Evolutionary conservation across 495 filamentous ascomycete genomes (phyloP).

Genomic region (Penicillium angulare): DNA sequence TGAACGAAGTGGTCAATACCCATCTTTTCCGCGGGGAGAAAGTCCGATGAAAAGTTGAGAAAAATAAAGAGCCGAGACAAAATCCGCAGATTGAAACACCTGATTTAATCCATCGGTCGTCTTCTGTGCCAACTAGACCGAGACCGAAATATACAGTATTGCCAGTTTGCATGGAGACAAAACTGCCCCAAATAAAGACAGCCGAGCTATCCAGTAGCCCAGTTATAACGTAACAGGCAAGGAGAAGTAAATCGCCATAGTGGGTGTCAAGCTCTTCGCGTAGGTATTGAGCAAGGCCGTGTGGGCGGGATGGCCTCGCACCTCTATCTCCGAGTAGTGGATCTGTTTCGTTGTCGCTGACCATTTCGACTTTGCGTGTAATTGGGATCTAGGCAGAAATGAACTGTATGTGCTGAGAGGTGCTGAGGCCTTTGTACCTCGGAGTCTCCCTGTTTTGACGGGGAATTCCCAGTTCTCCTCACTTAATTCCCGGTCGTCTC

Average conservation of each 20-base stretch:
- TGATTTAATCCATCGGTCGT: constrained; percentile 60
- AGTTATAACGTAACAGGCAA: constrained; percentile 69
- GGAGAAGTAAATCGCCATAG: constrained; percentile 59
- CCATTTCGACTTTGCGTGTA: too few species aligned
- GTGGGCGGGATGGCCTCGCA: background rate
- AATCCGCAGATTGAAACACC: constrained; percentile 62
- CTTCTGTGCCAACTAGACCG: constrained; percentile 52
- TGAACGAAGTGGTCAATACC: constrained; percentile 63
- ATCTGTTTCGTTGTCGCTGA: background rate
- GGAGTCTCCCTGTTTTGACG: too few species aligned
- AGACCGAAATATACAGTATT: constrained; percentile 76
- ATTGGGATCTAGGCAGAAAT: too few species aligned
- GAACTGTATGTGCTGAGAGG: too few species aligned
- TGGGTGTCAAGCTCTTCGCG: constrained; percentile 49
- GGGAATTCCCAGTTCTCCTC: background rate
- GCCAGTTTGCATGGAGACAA: constrained; percentile 80
- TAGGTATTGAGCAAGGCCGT: constrained; percentile 35
- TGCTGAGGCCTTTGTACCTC: too few species aligned
- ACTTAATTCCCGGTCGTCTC: background rate
- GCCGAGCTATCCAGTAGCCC: constrained; percentile 71
- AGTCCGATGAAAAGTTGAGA: constrained; percentile 59
- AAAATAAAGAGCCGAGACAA: constrained; percentile 64
- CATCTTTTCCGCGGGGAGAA: constrained; percentile 48
- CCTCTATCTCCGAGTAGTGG: background rate
- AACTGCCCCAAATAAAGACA: constrained; percentile 71